Conservation (phyloP, 225 moss, liverwort and hornwort species). For the Marchantia paleacea region DNA sequence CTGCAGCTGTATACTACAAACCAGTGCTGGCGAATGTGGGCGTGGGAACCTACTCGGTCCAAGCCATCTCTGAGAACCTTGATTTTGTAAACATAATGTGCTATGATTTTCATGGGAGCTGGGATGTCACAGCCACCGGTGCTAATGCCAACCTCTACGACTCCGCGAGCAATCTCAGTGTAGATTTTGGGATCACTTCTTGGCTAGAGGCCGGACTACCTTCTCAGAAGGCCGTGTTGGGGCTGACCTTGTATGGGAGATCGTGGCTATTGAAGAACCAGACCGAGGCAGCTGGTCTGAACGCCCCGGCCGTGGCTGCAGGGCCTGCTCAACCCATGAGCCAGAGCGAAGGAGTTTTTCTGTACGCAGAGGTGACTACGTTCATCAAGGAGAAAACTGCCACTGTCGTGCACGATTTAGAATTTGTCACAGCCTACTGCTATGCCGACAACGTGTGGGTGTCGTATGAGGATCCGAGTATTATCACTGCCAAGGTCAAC, state of each 20-base stretch:
- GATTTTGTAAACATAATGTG: constrained; percentile 61
- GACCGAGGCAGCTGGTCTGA: constrained; percentile 32
- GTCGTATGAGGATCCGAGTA: constrained; percentile 39
- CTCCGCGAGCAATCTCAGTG: constrained; percentile 36
- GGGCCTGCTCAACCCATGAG: constrained; percentile 41
- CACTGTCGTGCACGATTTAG: constrained; percentile 31
- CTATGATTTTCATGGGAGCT: constrained; percentile 48
- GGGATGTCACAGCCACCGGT: constrained; percentile 58
- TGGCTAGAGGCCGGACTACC: constrained; percentile 71
- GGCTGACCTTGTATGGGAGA: constrained; percentile 71
- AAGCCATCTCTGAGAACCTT: constrained; percentile 58
- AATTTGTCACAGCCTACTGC: constrained; percentile 34
- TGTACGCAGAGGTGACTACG: constrained; percentile 37
- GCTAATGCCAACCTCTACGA: constrained; percentile 76
- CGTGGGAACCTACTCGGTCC: constrained; percentile 53
- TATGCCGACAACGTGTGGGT: constrained; percentile 44
- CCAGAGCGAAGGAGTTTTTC: constrained; percentile 21
- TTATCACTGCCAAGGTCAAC: constrained; percentile 31
- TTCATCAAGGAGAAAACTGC: constrained; percentile 27
- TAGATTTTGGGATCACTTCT: constrained; percentile 61
- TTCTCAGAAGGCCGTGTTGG: constrained; percentile 52
- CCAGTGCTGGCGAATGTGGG: constrained; percentile 32
- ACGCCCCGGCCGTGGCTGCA: constrained; percentile 57
- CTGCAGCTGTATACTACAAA: constrained; percentile 52
- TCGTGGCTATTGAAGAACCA: constrained; percentile 62